Evolutionary conservation across 768 basidiomycete genomes (phyloP).

Genomic region (Leccinum fibrillosum): DNA sequence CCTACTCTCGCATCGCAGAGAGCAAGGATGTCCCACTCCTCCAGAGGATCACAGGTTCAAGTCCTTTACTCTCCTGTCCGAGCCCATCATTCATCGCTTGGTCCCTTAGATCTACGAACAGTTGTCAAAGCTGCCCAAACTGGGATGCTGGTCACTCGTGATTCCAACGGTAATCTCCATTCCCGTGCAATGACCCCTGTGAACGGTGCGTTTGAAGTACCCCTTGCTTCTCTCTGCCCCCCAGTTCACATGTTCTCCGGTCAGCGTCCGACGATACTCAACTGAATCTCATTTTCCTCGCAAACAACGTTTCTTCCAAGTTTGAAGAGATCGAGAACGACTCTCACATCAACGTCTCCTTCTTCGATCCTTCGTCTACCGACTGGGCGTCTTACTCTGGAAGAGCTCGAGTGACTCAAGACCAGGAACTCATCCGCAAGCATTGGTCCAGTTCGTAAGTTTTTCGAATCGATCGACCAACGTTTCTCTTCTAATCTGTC

Average conservation of each 20-base stretch:
- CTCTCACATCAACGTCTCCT: slow-evolving; percentile 75
- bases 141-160: slow-evolving; percentile 78
- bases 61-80: neutral
- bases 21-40: slow-evolving; percentile 52
- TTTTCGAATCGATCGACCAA: neutral
- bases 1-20: slow-evolving; percentile 66
- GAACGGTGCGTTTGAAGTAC: slow-evolving; percentile 43
- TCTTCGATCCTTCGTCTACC: slow-evolving; percentile 65
- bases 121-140: slow-evolving; percentile 62
- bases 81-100: neutral
- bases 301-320: slow-evolving; percentile 71
- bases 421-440: slow-evolving; percentile 60
- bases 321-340: slow-evolving; percentile 77
- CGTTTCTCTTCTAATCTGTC: neutral
- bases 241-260: neutral
- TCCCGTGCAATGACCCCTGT: slow-evolving; percentile 78
- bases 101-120: slow-evolving; percentile 50
- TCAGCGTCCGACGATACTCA: slow-evolving; percentile 46
- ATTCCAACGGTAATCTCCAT: slow-evolving; percentile 65
- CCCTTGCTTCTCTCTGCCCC: neutral
- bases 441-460: slow-evolving; percentile 58
- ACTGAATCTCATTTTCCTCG: slow-evolving; percentile 63
- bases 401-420: slow-evolving; percentile 60
- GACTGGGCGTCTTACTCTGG: slow-evolving; percentile 82
- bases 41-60: slow-evolving; percentile 62